A percentile compares a stretch with the other conserved stretches of the same genome.
Evolutionary conservation across 768 basidiomycete species (phyloP).

Genomic region (Termitomyces sp.): DNA sequence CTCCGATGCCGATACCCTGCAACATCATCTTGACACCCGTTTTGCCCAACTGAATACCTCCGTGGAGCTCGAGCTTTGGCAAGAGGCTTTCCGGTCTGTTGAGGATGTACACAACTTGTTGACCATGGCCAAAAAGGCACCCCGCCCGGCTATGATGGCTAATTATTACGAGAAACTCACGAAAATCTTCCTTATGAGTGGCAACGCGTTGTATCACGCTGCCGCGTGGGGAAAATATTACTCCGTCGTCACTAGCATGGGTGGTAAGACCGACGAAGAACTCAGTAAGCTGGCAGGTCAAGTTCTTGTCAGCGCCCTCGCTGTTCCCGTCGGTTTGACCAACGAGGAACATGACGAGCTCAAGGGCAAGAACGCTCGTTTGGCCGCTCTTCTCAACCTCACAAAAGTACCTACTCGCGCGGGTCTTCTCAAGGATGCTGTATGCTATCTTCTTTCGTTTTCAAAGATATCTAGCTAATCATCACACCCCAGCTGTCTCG

Average conservation of each 20-base stretch:
- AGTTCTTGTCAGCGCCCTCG: slow-evolving; percentile 88
- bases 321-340: slow-evolving; percentile 79
- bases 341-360: slow-evolving; percentile 42
- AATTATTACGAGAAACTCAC: slow-evolving; percentile 99
- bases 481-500: slow-evolving; percentile 57
- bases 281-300: slow-evolving; percentile 80
- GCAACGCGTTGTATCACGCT: slow-evolving; percentile 93
- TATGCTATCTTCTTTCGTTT: slow-evolving; percentile 33
- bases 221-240: slow-evolving; percentile 93
- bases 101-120: slow-evolving; percentile 97
- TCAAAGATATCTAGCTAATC: not conserved
- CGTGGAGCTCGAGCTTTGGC: slow-evolving; percentile 98
- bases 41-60: slow-evolving; percentile 96
- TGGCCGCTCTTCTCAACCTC: slow-evolving; percentile 84
- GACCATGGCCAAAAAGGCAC: slow-evolving; percentile 89
- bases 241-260: slow-evolving; percentile 64
- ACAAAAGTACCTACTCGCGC: slow-evolving; percentile 80
- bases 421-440: slow-evolving; percentile 85
- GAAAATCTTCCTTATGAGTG: slow-evolving; percentile 93
- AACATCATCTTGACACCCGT: slow-evolving; percentile 94
- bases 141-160: slow-evolving; percentile 95
- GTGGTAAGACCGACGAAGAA: slow-evolving; percentile 76
- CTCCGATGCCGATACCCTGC: slow-evolving; percentile 89
- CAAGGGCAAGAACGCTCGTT: slow-evolving; percentile 66
- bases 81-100: slow-evolving; percentile 96